Base-by-base conservation (phyloP, 2,329 filamentous ascomycete genomes). In the Knufia petricola region DNA sequence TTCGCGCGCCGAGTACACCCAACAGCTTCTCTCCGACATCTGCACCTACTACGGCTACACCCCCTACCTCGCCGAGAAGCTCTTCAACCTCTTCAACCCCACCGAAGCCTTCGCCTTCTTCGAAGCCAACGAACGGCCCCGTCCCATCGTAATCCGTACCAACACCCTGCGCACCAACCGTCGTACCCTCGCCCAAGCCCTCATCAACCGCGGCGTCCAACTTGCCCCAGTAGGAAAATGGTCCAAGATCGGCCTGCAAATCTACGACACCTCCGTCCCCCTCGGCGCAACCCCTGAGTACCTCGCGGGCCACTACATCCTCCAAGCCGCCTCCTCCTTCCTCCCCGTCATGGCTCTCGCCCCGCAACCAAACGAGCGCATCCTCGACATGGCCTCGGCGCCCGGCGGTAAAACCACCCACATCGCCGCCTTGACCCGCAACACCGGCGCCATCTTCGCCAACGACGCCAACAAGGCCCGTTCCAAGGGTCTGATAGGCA, bases 21-120 rank as follows among this genome's bases (percentile, higher is more conserved):
- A 80, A 19, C 85, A 94, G 65, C 74, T 98, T 48, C 69, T 96
- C 52, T 85, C 87, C 68, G 92, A 98, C 62, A 85, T 96, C 51
- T 95, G 88, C 70, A 80, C 84, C 49, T 98, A 98, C 74, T 98
- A 98, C 64, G 89, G 90, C 52, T 98, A 98, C 73, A 94, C 86
- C 2, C 80, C 84, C 31, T 96, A 84, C 69, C 77, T 98, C n/a
- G 92, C 89, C 3, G 87, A 95, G 68, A 98, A 96, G 74, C 81
- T 98, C 13, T 88, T 89, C 71, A 83, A 84, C 62, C 80, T 98
- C 4, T 96, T 98, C 70, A 81, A 88, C 1, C 87, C 92, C 0
- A 82, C 84, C 59, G 92, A 98, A 70, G 92, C 92, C 0, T 94
- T 96, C 59, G 89, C 89, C 48, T 98, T 98, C 70, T 96, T 98